phyloP scores from a whole-genome alignment of 2,329 filamentous ascomycete species.

The Blumeria graminis region DNA sequence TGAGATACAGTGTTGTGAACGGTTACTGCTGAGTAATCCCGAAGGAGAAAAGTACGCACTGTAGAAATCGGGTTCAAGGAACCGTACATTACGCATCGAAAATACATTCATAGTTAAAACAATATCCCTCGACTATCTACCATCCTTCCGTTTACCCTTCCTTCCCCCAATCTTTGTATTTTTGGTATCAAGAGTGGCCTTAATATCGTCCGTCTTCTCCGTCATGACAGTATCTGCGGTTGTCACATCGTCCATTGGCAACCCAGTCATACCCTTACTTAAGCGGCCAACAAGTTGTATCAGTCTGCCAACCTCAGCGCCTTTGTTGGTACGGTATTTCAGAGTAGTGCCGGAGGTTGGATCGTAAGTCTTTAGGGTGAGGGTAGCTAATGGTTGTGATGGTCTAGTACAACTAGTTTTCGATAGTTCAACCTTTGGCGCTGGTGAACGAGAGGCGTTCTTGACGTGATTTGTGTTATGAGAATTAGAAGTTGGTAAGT shows the following conservation, averaged over 20 bases:
- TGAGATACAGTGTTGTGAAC: no score
- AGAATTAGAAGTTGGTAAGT: background rate
- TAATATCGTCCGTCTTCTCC: slow-evolving; percentile 7
- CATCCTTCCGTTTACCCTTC: slow-evolving; percentile 23
- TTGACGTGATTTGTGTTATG: background rate
- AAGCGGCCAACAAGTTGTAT: slow-evolving; percentile 51
- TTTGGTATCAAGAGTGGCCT: slow-evolving; percentile 22
- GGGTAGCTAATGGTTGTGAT: slow-evolving; percentile 26
- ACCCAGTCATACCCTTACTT: slow-evolving; percentile 40
- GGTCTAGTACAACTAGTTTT: slow-evolving; percentile 11
- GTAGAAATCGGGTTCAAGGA: no score
- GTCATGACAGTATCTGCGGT: slow-evolving; percentile 9
- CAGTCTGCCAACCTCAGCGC: slow-evolving; percentile 66
- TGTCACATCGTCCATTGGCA: slow-evolving; percentile 12
- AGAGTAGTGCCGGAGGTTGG: slow-evolving; percentile 57
- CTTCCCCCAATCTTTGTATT: slow-evolving; percentile 53
- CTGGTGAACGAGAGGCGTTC: background rate
- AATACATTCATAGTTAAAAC: no score
- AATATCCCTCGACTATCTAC: background rate
- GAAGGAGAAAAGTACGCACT: no score
- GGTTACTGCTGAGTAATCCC: no score
- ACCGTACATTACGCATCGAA: no score
- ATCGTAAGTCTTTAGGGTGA: slow-evolving; percentile 79
- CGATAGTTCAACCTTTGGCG: slow-evolving; percentile 6
- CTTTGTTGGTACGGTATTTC: slow-evolving; percentile 81